Evolutionary conservation across 164 flowering plant genomes (phyloP), one percentile per base, ranked within the genome.

Genomic region (Santalum album): DNA sequence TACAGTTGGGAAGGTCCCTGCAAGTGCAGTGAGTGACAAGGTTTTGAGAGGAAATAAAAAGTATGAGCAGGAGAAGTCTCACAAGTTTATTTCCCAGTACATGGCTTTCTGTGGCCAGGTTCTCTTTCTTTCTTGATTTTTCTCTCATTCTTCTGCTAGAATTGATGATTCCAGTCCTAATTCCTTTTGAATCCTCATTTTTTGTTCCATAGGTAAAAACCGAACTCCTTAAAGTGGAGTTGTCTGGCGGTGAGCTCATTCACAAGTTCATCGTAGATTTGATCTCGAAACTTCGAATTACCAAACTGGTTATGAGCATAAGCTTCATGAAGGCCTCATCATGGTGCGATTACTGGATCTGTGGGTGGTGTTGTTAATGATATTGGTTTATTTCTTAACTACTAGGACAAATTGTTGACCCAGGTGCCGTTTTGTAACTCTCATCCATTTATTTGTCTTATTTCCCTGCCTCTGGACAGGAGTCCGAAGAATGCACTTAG

Each of bases 1-100:
- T 49, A 51, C 64, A 86, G 94, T 69, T 66, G 94, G 94, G 53
- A 86, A 75, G 77, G 71, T 86, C 18, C 94, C 83, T 39, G 74
- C 76, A 53, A 81, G 74, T 25, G 40, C 77, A 39, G 74, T 86
- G 26, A 77, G 66, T 48, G 85, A 83, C 26, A 81, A 80, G 59
- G 76, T 57, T 50, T 44, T 86, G 61, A 65, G 67, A 57, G 50
- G 36, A 53, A 35, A 58, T 12, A 69, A 62, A 61, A 74, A 65
- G 63, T 48, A 49, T 61, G 89, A 81, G 64, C 69, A 78, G 58
- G 81, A 64, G 34, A 68, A 77, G 64, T 63, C 54, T 7, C 75
- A 77, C 50, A 74, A 73, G 56, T 24, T 74, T 7, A 42, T 86
- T 2, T 56, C 73, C 58, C 69, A 70, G 48, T 86, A 69, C 60